Percentiles rank a stretch among this genome's conserved stretches.
Conservation (phyloP, 306 rosid genomes). For the Lagenaria siceraria region DNA sequence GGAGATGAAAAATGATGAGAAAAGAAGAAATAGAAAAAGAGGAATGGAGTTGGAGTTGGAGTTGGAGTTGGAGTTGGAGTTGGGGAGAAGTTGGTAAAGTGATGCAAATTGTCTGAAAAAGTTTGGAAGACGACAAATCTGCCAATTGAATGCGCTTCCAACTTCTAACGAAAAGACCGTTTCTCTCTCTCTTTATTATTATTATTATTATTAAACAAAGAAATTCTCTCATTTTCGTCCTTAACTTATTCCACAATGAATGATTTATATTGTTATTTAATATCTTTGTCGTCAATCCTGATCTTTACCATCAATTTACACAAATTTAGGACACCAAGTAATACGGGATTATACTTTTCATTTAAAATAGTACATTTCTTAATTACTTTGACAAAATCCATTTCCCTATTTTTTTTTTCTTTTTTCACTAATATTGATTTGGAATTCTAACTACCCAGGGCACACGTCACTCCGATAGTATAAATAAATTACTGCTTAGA, state of each 20-base stretch:
- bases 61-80: too few species aligned
- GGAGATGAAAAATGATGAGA: not conserved
- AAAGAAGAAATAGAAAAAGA: not conserved
- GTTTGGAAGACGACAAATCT: conserved; percentile 65
- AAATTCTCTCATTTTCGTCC: not conserved
- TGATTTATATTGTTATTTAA: not conserved
- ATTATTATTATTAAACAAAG: not conserved
- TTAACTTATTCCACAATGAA: not conserved
- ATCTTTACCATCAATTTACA: not conserved
- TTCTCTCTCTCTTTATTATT: not conserved
- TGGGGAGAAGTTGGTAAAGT: conserved; percentile 8
- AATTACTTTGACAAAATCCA: too few species aligned
- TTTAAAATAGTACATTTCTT: too few species aligned
- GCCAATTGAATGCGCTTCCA: conserved; percentile 56
- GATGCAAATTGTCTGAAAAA: conserved; percentile 13
- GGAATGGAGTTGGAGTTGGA: not conserved
- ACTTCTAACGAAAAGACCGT: conserved; percentile 28
- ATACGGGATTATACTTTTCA: too few species aligned
- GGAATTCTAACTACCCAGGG: too few species aligned
- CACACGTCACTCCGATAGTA: too few species aligned
- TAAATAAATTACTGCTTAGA: too few species aligned
- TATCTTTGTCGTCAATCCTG: not conserved
- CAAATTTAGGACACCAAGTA: not conserved
- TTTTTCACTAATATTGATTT: too few species aligned
- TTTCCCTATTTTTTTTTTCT: too few species aligned